A percentile compares a stretch with the other conserved stretches of the same genome.
phyloP scores from a whole-genome alignment of 164 flowering plant genomes.

The Chimonanthus praecox region DNA sequence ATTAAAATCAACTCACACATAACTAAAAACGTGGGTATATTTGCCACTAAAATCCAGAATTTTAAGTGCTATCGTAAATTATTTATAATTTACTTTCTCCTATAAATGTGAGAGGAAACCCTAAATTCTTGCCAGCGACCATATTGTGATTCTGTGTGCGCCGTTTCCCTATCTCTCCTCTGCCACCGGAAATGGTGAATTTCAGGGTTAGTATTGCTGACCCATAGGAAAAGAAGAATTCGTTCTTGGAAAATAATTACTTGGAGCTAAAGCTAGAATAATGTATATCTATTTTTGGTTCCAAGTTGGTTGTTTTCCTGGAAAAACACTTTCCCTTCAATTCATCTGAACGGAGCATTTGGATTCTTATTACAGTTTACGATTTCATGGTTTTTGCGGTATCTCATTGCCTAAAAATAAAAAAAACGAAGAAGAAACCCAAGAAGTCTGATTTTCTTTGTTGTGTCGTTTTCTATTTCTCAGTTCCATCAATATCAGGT shows the following conservation, averaged over 20 bases:
- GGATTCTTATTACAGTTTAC: background rate
- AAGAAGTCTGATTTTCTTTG: background rate
- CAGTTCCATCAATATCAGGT: constrained; percentile 95
- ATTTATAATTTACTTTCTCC: too few relatives aligned
- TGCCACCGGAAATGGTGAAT: background rate
- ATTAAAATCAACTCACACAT: too few relatives aligned
- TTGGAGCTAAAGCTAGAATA: background rate
- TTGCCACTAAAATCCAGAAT: too few relatives aligned
- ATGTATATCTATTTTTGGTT: background rate
- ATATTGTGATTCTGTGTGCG: too few relatives aligned
- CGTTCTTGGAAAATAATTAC: too few relatives aligned
- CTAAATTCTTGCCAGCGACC: too few relatives aligned
- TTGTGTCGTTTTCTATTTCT: background rate
- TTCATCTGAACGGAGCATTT: background rate
- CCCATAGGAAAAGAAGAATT: too few relatives aligned
- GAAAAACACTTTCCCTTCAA: background rate
- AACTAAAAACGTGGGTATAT: too few relatives aligned
- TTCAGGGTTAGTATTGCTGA: background rate
- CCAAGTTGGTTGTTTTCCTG: background rate
- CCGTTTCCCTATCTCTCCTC: too few relatives aligned
- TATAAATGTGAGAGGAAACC: too few relatives aligned
- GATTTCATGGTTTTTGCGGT: background rate
- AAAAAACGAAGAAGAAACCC: too few relatives aligned
- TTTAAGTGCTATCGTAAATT: too few relatives aligned
- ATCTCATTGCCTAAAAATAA: background rate